Evolutionary conservation across 169 alveolate genomes (phyloP).

Genomic region (Toxoplasma gondii): DNA sequence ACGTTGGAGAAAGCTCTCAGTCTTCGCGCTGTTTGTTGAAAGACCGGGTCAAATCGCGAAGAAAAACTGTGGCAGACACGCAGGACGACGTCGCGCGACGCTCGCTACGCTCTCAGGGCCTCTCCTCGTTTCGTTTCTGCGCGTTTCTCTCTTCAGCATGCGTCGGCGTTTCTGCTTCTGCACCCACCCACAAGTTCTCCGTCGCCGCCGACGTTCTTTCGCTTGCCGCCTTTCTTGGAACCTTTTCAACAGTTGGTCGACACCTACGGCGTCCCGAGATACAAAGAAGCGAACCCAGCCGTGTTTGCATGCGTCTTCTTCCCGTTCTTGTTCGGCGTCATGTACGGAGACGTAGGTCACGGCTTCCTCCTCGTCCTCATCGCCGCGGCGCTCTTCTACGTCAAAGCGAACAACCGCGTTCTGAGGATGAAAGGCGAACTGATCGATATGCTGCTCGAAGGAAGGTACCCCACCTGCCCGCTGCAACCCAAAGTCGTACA

Average conservation of each 20-base stretch:
- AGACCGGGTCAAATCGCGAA: too few relatives aligned
- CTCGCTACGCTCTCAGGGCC: too few relatives aligned
- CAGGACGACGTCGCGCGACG: too few relatives aligned
- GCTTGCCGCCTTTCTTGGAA: neutral
- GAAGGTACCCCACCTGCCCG: conserved; percentile 42
- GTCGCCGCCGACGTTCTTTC: conserved; percentile 40
- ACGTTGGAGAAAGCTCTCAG: too few relatives aligned
- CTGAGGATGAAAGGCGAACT: conserved; percentile 4
- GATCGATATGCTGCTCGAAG: conserved; percentile 71
- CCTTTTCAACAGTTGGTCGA: conserved; percentile 83
- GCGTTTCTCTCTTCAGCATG: conserved; percentile 23
- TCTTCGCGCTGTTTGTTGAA: too few relatives aligned
- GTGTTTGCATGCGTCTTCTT: conserved; percentile 95
- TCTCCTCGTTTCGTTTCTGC: too few relatives aligned
- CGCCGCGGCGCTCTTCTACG: conserved; percentile 46
- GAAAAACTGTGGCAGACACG: too few relatives aligned
- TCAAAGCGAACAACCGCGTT: neutral
- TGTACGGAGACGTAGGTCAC: conserved; percentile 99
- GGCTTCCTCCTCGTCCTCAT: conserved; percentile 88
- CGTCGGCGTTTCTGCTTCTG: conserved; percentile 56
- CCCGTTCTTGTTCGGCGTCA: conserved; percentile 99
- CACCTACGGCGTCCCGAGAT: conserved; percentile 99
- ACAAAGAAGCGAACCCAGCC: conserved; percentile 98
- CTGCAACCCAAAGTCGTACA: neutral
- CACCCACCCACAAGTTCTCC: neutral